These are phyloP conservation scores for Pinus tabuliformis DNA, from an alignment of 75 land plant genomes.

Conservation along the genomic window DNA sequence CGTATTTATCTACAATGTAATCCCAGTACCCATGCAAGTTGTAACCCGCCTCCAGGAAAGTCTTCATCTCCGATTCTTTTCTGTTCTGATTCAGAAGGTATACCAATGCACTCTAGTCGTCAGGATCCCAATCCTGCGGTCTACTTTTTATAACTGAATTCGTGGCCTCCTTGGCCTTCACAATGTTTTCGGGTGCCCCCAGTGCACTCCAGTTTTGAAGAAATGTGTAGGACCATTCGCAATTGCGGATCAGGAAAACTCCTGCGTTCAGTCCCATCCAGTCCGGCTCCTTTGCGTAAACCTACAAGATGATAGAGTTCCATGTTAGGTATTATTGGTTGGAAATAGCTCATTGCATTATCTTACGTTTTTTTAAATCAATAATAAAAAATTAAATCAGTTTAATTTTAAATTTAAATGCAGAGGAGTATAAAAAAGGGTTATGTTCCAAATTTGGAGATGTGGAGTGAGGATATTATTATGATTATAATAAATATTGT, in stretches of 20 bases:
- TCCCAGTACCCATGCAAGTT: conserved; percentile 19
- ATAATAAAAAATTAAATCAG: too few relatives aligned
- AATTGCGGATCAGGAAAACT: conserved; percentile 23
- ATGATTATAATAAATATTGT: too few relatives aligned
- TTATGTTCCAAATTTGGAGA: too few relatives aligned
- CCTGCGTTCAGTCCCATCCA: conserved; percentile 32
- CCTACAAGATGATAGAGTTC: neutral
- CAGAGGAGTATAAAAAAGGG: too few relatives aligned
- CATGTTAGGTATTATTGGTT: too few relatives aligned
- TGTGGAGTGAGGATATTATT: too few relatives aligned
- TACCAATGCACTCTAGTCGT: conserved; percentile 21
- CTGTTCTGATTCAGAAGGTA: conserved; percentile 10
- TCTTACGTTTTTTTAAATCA: too few relatives aligned
- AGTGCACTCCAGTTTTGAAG: conserved; percentile 14
- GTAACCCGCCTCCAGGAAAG: conserved; percentile 14
- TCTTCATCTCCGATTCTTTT: neutral
- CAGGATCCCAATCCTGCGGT: conserved; percentile 19
- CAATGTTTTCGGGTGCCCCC: conserved; percentile 6
- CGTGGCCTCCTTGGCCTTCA: neutral
- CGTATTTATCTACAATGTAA: conserved; percentile 17
- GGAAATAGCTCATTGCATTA: too few relatives aligned
- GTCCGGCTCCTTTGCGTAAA: conserved; percentile 17
- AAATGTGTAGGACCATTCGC: conserved; percentile 24
- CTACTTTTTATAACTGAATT: conserved; percentile 8
- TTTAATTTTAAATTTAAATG: too few relatives aligned